Conservation (phyloP, 176 grass and related monocot genomes). For the Lolium multiflorum region DNA sequence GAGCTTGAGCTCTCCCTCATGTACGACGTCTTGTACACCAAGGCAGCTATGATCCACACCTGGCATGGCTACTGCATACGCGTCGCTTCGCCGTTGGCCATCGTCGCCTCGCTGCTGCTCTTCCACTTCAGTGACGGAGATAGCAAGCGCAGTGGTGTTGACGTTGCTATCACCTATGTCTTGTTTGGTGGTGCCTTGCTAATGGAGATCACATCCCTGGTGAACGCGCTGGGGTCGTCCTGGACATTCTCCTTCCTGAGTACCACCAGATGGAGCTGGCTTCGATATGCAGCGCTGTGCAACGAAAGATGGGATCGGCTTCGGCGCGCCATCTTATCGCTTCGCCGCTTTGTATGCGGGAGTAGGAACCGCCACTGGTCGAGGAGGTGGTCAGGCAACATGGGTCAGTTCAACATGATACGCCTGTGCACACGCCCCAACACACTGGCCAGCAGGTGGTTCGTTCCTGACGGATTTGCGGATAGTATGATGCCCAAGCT, state of each 20-base stretch:
- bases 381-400: not conserved
- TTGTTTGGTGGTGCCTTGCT: slow-evolving; percentile 44
- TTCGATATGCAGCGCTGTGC: not conserved
- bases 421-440: not conserved
- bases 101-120: too few species aligned
- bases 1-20: too few species aligned
- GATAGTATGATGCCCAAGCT: not conserved
- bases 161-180: slow-evolving; percentile 44
- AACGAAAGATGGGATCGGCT: not conserved
- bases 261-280: not conserved
- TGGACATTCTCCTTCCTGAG: not conserved
- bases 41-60: too few species aligned
- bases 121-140: too few species aligned
- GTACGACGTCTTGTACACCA: too few species aligned
- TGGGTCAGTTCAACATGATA: slow-evolving; percentile 2
- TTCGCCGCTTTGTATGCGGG: not conserved
- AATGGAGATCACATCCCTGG: slow-evolving; percentile 25
- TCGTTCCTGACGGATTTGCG: too few species aligned
- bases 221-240: slow-evolving; percentile 21
- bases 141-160: too few species aligned
- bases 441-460: not conserved
- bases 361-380: not conserved
- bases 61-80: too few species aligned
- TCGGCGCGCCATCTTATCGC: not conserved
- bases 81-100: too few species aligned